These are phyloP conservation scores for Fomitopsis palustris DNA, from an alignment of 1,284 basidiomycete genomes.

Conservation along the genomic window DNA sequence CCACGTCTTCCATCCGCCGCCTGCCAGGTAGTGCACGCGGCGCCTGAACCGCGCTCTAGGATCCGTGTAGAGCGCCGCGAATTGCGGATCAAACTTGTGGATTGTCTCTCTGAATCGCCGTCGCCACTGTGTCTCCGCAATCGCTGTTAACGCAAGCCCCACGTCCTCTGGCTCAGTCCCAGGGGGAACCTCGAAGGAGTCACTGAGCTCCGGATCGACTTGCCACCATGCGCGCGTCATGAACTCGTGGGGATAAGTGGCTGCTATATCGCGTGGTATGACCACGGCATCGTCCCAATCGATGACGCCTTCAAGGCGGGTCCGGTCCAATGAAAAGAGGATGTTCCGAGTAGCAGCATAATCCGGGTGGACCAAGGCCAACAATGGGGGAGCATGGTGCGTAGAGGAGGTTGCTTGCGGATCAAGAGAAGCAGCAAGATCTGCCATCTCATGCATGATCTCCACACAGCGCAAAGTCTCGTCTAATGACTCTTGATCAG, in stretches of 20 bases:
- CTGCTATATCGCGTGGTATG: neutral
- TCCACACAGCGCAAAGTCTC: neutral
- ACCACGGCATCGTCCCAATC: neutral
- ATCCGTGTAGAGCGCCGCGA: neutral
- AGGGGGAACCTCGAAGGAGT: neutral
- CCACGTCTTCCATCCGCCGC: too few relatives aligned
- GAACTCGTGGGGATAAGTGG: neutral
- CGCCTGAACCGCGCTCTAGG: neutral
- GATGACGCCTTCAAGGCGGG: neutral
- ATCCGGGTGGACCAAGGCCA: neutral
- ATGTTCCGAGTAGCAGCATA: neutral
- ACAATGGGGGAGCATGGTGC: neutral
- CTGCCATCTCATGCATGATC: neutral
- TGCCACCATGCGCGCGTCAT: neutral
- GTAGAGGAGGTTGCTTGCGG: neutral
- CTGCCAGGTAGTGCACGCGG: neutral
- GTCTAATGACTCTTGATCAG: neutral
- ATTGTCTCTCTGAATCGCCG: neutral
- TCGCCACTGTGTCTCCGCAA: neutral
- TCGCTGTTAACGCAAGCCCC: neutral
- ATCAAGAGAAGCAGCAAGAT: neutral
- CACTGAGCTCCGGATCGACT: neutral
- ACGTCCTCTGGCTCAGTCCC: neutral
- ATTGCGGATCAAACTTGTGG: neutral
- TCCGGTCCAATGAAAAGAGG: neutral